A percentile compares a stretch with the other conserved stretches of the same genome.
Conservation (phyloP, 2,329 filamentous ascomycete genomes). For the Tetracladium maxilliforme region DNA sequence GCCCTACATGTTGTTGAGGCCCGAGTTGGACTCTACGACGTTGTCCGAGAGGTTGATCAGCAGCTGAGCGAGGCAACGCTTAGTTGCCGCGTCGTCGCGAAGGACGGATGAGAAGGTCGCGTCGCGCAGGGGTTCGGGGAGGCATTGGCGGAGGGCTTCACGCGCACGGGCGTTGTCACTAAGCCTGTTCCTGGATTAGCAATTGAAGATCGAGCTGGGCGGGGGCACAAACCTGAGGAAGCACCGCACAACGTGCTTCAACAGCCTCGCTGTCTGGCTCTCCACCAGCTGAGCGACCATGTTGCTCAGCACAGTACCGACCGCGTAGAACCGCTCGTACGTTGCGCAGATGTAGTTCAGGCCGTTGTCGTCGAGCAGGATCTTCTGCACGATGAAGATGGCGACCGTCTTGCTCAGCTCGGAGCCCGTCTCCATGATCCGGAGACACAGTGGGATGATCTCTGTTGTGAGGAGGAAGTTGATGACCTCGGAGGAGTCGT, state of each 20-base stretch:
- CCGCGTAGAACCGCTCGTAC: slow-evolving; percentile 95
- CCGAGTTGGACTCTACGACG: slow-evolving; percentile 32
- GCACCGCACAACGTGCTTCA: slow-evolving; percentile 96
- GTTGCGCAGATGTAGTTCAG: slow-evolving; percentile 98
- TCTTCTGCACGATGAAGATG: slow-evolving; percentile 99
- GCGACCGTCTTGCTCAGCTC: slow-evolving; percentile 98
- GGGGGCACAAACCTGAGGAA: slow-evolving; percentile 63
- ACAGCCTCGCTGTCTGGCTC: slow-evolving; percentile 84
- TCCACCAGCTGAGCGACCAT: slow-evolving; percentile 98
- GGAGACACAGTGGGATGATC: slow-evolving; percentile 91
- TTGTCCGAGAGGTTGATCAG: slow-evolving; percentile 93
- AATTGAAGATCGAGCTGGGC: not conserved
- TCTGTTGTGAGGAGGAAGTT: slow-evolving; percentile 97
- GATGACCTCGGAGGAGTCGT: slow-evolving; percentile 96
- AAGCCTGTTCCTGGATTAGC: slow-evolving; percentile 38
- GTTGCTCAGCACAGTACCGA: slow-evolving; percentile 92
- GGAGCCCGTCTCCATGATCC: slow-evolving; percentile 98
- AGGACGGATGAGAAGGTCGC: slow-evolving; percentile 94
- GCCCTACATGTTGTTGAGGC: too few relatives aligned
- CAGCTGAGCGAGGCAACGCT: slow-evolving; percentile 92
- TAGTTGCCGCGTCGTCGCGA: slow-evolving; percentile 91
- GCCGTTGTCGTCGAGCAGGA: slow-evolving; percentile 88
- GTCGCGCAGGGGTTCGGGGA: slow-evolving; percentile 95
- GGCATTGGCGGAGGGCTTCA: slow-evolving; percentile 86
- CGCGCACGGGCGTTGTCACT: slow-evolving; percentile 93